These are phyloP conservation scores for Barnettozyma siamensis DNA, from an alignment of 805 yeast genomes.

Conservation along the genomic window DNA sequence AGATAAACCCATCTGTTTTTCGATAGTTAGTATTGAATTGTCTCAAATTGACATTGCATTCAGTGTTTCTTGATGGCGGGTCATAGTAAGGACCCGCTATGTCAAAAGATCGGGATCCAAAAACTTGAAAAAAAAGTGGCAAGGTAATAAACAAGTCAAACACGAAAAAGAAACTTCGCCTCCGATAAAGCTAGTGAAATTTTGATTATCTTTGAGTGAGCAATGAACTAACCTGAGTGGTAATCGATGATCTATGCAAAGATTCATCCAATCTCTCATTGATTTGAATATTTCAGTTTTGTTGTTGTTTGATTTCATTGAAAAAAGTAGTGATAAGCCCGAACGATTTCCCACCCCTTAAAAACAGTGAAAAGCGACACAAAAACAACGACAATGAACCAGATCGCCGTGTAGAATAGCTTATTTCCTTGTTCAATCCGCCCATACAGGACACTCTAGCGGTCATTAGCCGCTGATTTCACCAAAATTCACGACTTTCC, in stretches of 20 bases:
- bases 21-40: constrained; percentile 11
- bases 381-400: neutral
- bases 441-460: neutral
- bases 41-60: neutral
- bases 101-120: neutral
- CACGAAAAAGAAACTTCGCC: too few species aligned
- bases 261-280: too few species aligned
- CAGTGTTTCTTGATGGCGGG: too few species aligned
- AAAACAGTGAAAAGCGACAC: neutral
- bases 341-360: neutral
- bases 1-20: constrained; percentile 77
- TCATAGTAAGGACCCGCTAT: too few species aligned
- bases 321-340: neutral
- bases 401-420: neutral
- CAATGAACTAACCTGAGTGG: too few species aligned
- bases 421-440: neutral
- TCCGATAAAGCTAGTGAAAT: too few species aligned
- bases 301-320: neutral
- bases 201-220: too few species aligned
- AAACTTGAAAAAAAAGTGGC: constrained; percentile 1
- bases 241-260: too few species aligned
- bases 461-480: neutral
- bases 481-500: neutral
- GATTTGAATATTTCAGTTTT: too few species aligned
- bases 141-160: neutral